Evolutionary conservation across 2,329 filamentous ascomycete genomes (phyloP).

Genomic region (Kalaharituber pfeilii): DNA sequence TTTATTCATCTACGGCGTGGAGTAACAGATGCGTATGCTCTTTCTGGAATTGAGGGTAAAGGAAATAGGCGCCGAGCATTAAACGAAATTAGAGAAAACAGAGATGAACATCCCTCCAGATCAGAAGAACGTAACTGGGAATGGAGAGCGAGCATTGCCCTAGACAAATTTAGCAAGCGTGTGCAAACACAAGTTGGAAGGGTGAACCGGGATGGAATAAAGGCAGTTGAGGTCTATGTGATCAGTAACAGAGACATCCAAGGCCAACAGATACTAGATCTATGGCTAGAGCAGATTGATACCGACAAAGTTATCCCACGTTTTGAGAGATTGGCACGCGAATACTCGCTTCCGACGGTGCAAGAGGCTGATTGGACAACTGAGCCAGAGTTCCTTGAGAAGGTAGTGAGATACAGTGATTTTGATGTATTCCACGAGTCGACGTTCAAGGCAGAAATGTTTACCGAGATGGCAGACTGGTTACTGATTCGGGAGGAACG

Average conservation of each 20-base stretch:
- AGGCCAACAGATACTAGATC: conserved; percentile 27
- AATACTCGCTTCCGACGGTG: conserved; percentile 25
- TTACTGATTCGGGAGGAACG: conserved; percentile 5
- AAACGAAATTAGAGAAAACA: not conserved
- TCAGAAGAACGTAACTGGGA: conserved; percentile 24
- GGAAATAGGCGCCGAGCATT: conserved; percentile 8
- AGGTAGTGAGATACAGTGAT: conserved; percentile 19
- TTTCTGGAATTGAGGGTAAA: conserved; percentile 16
- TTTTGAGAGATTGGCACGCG: conserved; percentile 25
- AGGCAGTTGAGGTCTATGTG: conserved; percentile 30
- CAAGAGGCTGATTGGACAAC: conserved; percentile 16
- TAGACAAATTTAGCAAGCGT: conserved; percentile 28
- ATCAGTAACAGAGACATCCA: conserved; percentile 30
- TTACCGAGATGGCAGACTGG: conserved; percentile 14
- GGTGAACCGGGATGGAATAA: conserved; percentile 27
- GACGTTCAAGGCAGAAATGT: conserved; percentile 8
- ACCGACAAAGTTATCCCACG: conserved; percentile 27
- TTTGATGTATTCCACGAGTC: conserved; percentile 14
- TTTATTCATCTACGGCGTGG: conserved; percentile 27
- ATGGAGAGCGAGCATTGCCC: conserved; percentile 26
- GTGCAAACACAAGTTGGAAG: conserved; percentile 28
- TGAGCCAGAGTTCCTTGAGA: conserved; percentile 15
- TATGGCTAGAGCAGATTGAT: conserved; percentile 30
- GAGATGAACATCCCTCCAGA: conserved; percentile 22
- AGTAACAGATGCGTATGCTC: conserved; percentile 25